Conservation (phyloP, 345 rosid genomes). For the Boechera retrofracta region DNA sequence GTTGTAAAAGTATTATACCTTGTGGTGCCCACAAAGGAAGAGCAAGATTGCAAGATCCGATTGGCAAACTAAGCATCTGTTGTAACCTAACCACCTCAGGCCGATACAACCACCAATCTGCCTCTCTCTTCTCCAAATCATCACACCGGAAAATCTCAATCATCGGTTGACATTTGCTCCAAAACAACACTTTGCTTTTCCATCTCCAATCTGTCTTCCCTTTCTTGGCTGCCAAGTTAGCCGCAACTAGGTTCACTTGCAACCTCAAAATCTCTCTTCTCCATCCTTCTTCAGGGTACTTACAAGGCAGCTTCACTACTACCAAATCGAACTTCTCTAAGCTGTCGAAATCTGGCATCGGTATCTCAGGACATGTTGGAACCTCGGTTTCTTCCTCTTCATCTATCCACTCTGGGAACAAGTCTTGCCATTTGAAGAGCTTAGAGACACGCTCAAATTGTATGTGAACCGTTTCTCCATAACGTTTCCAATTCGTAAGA, state of each 20-base stretch:
- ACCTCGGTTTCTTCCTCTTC: conserved; percentile 86
- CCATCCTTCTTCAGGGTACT: conserved; percentile 82
- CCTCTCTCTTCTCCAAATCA: conserved; percentile 74
- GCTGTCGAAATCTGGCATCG: conserved; percentile 69
- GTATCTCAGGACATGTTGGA: conserved; percentile 78
- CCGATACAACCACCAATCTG: conserved; percentile 84
- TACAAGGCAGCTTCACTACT: conserved; percentile 81
- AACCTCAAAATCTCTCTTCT: conserved; percentile 81
- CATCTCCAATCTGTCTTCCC: conserved; percentile 62
- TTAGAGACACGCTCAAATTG: conserved; percentile 63
- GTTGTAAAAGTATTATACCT: conserved; percentile 51
- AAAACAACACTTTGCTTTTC: conserved; percentile 72
- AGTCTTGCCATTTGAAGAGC: conserved; percentile 67
- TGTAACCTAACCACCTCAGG: conserved; percentile 65
- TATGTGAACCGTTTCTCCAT: conserved; percentile 61
- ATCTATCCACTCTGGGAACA: conserved; percentile 97
- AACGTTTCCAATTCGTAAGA: conserved; percentile 60
- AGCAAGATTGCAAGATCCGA: conserved; percentile 83
- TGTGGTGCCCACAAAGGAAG: conserved; percentile 82
- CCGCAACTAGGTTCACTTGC: conserved; percentile 76
- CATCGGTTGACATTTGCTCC: conserved; percentile 93
- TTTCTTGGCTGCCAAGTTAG: conserved; percentile 65
- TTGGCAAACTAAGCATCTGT: conserved; percentile 74
- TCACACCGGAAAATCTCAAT: conserved; percentile 81
- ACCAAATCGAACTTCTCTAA: conserved; percentile 66